Percentiles rank a stretch among this genome's conserved stretches.
Evolutionary conservation across 1,284 basidiomycete genomes (phyloP).

Genomic region (Lignosus rhinocerotis): DNA sequence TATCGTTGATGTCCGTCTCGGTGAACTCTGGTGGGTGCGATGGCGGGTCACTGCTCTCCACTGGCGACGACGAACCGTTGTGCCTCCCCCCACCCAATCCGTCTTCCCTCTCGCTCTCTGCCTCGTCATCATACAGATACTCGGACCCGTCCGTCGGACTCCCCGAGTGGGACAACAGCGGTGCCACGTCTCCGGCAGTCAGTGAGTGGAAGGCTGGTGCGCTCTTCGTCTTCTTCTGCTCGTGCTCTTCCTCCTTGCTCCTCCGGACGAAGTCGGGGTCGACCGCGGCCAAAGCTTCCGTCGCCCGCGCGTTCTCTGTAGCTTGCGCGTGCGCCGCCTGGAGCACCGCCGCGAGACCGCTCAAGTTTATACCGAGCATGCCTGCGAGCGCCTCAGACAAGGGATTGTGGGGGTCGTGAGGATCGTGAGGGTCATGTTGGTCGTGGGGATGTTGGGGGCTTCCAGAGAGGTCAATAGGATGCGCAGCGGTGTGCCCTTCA

Average conservation of each 20-base stretch:
- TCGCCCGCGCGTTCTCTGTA: conserved; percentile 46
- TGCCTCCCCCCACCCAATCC: conserved; percentile 31
- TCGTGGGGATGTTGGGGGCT: conserved; percentile 10
- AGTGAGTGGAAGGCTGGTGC: conserved; percentile 77
- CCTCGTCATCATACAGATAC: conserved; percentile 47
- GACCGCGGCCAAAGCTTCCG: conserved; percentile 45
- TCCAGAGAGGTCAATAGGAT: conserved; percentile 10
- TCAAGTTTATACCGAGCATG: conserved; percentile 50
- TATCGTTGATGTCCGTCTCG: conserved; percentile 70
- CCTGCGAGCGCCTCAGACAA: conserved; percentile 20
- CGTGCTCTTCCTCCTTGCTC: conserved; percentile 44
- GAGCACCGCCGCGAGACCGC: conserved; percentile 68
- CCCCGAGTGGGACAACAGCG: conserved; percentile 19
- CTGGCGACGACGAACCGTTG: conserved; percentile 29
- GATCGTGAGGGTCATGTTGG: not conserved
- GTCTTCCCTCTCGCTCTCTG: conserved; percentile 29
- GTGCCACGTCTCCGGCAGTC: conserved; percentile 49
- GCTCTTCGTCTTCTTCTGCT: conserved; percentile 58
- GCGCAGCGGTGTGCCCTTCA: conserved; percentile 9
- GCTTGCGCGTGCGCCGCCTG: conserved; percentile 71
- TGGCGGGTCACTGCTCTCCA: conserved; percentile 11
- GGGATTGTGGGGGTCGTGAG: conserved; percentile 2
- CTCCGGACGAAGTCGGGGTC: conserved; percentile 42
- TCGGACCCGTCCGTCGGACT: conserved; percentile 52
- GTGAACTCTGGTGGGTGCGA: conserved; percentile 40